Percentiles rank a stretch among this genome's conserved stretches.
Evolutionary conservation across 2,329 filamentous ascomycete species (phyloP).

Genomic region (Ramichloridium luteum): DNA sequence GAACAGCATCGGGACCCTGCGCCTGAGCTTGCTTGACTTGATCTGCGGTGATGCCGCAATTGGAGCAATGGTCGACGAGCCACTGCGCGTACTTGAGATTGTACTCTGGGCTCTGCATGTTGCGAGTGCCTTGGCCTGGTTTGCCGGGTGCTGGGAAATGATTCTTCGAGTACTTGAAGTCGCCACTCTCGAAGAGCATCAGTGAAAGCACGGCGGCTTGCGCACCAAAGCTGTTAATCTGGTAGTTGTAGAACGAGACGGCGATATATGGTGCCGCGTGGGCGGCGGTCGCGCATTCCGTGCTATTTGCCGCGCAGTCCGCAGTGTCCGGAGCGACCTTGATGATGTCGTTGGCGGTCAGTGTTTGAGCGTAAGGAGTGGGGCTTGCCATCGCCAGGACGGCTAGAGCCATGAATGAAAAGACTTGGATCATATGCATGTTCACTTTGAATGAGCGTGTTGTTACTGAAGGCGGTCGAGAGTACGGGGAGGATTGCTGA

Average conservation of each 20-base stretch:
- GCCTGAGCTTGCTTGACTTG: slow-evolving; percentile 22
- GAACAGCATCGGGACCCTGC: slow-evolving; percentile 32
- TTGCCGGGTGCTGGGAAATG: slow-evolving; percentile 38
- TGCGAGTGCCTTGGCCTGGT: slow-evolving; percentile 59
- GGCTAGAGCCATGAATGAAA: too few species aligned
- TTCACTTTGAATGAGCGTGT: too few species aligned
- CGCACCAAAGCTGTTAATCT: slow-evolving; percentile 42
- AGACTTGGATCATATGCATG: too few species aligned
- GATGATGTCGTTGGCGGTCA: slow-evolving; percentile 33
- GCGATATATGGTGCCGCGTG: slow-evolving; percentile 48
- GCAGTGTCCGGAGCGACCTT: slow-evolving; percentile 46
- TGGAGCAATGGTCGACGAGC: slow-evolving; percentile 25
- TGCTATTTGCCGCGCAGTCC: slow-evolving; percentile 39
- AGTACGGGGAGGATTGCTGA: too few species aligned
- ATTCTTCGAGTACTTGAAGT: slow-evolving; percentile 62
- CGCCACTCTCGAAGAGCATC: slow-evolving; percentile 57
- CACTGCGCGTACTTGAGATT: slow-evolving; percentile 44
- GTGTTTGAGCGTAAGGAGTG: slow-evolving; percentile 10
- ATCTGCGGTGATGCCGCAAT: slow-evolving; percentile 15
- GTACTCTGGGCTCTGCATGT: slow-evolving; percentile 49
- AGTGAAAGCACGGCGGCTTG: slow-evolving; percentile 59
- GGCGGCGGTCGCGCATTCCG: slow-evolving; percentile 54
- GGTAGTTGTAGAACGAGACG: slow-evolving; percentile 45
- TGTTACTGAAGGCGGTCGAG: too few species aligned
- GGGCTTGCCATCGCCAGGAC: too few species aligned